Evolutionary conservation across 257 asterid species (phyloP), one percentile per base, ranked within the genome.

Genomic region (Solanum chmielewskii): DNA sequence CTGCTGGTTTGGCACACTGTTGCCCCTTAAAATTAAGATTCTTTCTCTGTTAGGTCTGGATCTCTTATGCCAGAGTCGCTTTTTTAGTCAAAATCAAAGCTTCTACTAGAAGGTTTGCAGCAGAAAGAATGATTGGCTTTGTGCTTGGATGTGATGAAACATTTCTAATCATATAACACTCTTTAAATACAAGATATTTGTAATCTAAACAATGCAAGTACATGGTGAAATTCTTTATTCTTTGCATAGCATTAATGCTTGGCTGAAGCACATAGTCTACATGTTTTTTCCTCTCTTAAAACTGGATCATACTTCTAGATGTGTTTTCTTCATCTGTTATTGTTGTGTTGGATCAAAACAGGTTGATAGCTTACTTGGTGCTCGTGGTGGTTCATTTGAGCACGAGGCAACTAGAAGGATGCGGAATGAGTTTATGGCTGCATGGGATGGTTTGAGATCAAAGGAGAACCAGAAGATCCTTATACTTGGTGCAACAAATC

Each of bases 301-400:
- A 14, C 66, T 78, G 42, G 69, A 81, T 81, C 85, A 49, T 81
- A 59, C 66, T 47, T 49, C 85, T 18, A 18, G 42, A 44, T 81
- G 68, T 80, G 44, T 29, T 49, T 80, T 49, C 18, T 81, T 81
- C 31, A 81, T 49, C 74, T 86, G 59, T 86, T 86, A 39, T 62
- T 80, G 13, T 66, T 85, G 73, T 82, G 60, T 52, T 91, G 91
- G 86, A 84, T 88, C 85, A 44, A 87, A 52, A 88, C 91, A 97
- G 99, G 99, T 97, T 84, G 99, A 97, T 92, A 97, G 99, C 91
- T 93, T 97, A 93, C 98, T 97, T 68, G 99, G 99, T 91, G 98
- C 99, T 87, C 99, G 99, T 85, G 99, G 99, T 14, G 99, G 99
- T 90, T 89, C 98, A 73, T 92, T 88, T 69, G 99, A 96, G 94